phyloP scores from a whole-genome alignment of 2,329 filamentous ascomycete species.

The Lachnellula subtilissima region DNA sequence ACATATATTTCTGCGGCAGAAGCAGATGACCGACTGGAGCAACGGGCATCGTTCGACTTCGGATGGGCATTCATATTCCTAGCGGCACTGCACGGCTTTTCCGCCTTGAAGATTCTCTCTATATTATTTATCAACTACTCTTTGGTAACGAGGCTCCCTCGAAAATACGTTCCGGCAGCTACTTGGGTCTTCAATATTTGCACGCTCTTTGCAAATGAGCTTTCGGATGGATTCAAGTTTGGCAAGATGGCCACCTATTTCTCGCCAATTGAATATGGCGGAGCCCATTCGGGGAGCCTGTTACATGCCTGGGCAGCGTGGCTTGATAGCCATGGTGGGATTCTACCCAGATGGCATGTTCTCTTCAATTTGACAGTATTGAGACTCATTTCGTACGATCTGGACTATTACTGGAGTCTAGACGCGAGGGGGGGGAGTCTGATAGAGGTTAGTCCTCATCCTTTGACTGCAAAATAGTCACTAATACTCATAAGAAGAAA shows the following conservation, averaged over 20 bases:
- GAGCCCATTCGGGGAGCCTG: slow-evolving; percentile 1
- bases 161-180: slow-evolving; percentile 62
- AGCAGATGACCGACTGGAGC: slow-evolving; percentile 56
- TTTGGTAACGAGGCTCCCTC: slow-evolving; percentile 68
- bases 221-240: slow-evolving; percentile 72
- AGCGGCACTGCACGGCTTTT: slow-evolving; percentile 75
- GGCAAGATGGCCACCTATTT: slow-evolving; percentile 55
- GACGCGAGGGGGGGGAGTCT: slow-evolving; percentile 58
- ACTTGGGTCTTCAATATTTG: slow-evolving; percentile 90
- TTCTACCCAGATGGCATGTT: slow-evolving; percentile 93
- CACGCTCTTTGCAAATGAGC: slow-evolving; percentile 84
- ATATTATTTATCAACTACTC: slow-evolving; percentile 81
- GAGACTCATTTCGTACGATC: slow-evolving; percentile 89
- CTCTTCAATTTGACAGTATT: slow-evolving; percentile 94
- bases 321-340: slow-evolving; percentile 74
- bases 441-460: slow-evolving; percentile 65
- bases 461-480: slow-evolving; percentile 5
- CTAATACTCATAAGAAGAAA: slow-evolving; percentile 89
- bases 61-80: slow-evolving; percentile 77
- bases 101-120: slow-evolving; percentile 71
- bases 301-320: slow-evolving; percentile 53
- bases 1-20: slow-evolving; percentile 37
- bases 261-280: slow-evolving; percentile 23
- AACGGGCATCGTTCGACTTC: slow-evolving; percentile 77
- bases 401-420: slow-evolving; percentile 93